Evolutionary conservation across 768 basidiomycete genomes (phyloP), one percentile per base, ranked within the genome.

Genomic region (Lentinula raphanica): DNA sequence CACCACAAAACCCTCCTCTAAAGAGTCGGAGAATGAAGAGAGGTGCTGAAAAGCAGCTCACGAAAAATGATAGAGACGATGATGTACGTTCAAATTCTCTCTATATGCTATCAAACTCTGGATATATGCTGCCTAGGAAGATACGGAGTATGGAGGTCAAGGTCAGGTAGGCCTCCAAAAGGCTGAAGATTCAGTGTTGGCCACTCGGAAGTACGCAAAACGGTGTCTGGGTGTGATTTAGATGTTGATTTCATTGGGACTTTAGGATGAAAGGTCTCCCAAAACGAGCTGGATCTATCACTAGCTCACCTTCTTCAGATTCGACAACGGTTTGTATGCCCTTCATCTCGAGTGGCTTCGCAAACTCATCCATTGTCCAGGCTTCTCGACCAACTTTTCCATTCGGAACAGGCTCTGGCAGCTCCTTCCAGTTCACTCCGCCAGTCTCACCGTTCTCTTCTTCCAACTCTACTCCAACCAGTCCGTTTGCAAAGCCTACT

Each of bases 1-100:
- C n/a, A n/a, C n/a, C n/a, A n/a, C n/a, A n/a, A n/a, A n/a, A n/a
- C n/a, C n/a, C n/a, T n/a, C n/a, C n/a, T n/a, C n/a, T n/a, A n/a
- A n/a, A n/a, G n/a, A n/a, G n/a, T n/a, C n/a, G n/a, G n/a, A 53
- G 39, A 60, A 86, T 90, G 87, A 92, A 92, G 72, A 82, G 90
- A 68, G 80, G 77, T 56, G 90, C 90, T 67, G 90, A 91, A 53
- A 81, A 72, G 60, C 87, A 92, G 64, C 66, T 92, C 32, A 76
- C 78, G 11, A 89, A 83, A 64, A 86, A 85, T 59, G 76, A 72
- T 59, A 76, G 72, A 27, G 66, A 50, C 19, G 76, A 74, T 25
- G 75, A 76, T 46, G 74, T 68, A 72, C 17, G 72, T 70, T n/a
- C 27, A 25, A 58, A 15, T 25, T 27, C 31, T 11, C 13, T 25